Evolutionary conservation across 805 yeast genomes (phyloP).

Genomic region (Yarrowia keelungensis): DNA sequence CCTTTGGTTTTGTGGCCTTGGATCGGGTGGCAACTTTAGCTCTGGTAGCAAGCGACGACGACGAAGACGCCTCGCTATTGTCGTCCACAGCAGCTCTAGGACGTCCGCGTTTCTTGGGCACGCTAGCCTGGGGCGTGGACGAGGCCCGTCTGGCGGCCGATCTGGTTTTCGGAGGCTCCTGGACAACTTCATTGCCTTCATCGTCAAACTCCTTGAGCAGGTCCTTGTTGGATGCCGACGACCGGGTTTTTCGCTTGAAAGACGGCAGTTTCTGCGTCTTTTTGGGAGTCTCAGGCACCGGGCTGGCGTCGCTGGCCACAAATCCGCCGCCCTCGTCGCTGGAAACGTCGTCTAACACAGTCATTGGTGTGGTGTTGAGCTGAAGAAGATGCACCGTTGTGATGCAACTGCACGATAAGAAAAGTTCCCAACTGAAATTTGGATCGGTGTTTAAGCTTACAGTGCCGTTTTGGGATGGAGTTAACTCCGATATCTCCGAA

Average conservation of each 20-base stretch:
- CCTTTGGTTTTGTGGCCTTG: neutral
- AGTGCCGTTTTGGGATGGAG: neutral
- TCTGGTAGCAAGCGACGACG: constrained; percentile 10
- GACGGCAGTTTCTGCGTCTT: neutral
- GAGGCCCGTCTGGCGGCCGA: neutral
- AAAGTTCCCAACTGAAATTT: constrained; percentile 13
- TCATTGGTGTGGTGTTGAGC: constrained; percentile 1
- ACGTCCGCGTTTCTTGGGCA: constrained; percentile 8
- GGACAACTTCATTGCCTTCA: constrained; percentile 20
- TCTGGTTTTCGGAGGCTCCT: constrained; percentile 5
- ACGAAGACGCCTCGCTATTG: constrained; percentile 9
- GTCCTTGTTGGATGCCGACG: neutral
- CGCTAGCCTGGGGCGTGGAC: neutral
- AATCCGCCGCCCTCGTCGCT: constrained; percentile 35
- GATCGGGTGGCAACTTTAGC: constrained; percentile 13
- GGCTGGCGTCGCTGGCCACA: constrained; percentile 1
- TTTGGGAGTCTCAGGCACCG: neutral
- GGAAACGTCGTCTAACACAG: constrained; percentile 2
- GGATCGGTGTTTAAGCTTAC: neutral
- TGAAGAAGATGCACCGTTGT: no score
- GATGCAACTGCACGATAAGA: constrained; percentile 18
- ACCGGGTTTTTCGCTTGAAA: constrained; percentile 6
- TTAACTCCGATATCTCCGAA: constrained; percentile 23
- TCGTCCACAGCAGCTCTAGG: constrained; percentile 10
- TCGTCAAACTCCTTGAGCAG: constrained; percentile 29